Percentiles rank a stretch among this genome's conserved stretches.
These are phyloP conservation scores for Penicillium capsulatum DNA, from an alignment of 2,329 filamentous ascomycete species.

Conservation along the genomic window DNA sequence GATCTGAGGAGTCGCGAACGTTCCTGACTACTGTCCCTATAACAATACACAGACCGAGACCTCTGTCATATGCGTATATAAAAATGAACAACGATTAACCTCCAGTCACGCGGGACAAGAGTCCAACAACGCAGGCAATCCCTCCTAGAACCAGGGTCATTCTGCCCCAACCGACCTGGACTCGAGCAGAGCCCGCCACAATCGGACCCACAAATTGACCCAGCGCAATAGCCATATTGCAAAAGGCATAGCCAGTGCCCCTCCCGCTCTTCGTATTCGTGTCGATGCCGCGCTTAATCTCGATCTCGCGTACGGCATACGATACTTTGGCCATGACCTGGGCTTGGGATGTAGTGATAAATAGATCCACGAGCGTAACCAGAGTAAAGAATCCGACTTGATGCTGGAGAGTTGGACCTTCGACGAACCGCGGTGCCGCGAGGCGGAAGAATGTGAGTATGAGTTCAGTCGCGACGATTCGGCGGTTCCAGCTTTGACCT, in stretches of 20 bases:
- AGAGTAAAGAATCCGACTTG: no score
- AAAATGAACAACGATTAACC: no score
- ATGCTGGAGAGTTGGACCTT: background rate
- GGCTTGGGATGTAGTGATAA: slow-evolving; percentile 6
- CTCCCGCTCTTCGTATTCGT: slow-evolving; percentile 1
- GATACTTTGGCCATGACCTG: slow-evolving; percentile 6
- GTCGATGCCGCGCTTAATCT: slow-evolving; percentile 1
- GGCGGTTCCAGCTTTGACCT: background rate
- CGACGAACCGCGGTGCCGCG: background rate
- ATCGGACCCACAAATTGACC: slow-evolving; percentile 3
- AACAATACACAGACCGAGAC: no score
- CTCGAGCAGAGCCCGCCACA: slow-evolving; percentile 1
- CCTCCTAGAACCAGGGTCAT: slow-evolving; percentile 3
- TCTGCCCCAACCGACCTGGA: background rate
- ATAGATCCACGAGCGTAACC: background rate
- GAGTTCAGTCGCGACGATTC: slow-evolving; percentile 5
- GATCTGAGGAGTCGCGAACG: no score
- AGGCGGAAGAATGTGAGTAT: background rate
- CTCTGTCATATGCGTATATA: no score
- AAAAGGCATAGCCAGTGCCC: slow-evolving; percentile 6
- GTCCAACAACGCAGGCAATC: background rate
- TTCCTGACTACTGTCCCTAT: no score
- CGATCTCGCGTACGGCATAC: slow-evolving; percentile 5
- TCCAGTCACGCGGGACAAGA: no score
- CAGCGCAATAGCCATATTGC: slow-evolving; percentile 5